Evolutionary conservation across 495 filamentous ascomycete species (phyloP), one percentile per base, ranked within the genome.

Genomic region (Penicillium daleae): DNA sequence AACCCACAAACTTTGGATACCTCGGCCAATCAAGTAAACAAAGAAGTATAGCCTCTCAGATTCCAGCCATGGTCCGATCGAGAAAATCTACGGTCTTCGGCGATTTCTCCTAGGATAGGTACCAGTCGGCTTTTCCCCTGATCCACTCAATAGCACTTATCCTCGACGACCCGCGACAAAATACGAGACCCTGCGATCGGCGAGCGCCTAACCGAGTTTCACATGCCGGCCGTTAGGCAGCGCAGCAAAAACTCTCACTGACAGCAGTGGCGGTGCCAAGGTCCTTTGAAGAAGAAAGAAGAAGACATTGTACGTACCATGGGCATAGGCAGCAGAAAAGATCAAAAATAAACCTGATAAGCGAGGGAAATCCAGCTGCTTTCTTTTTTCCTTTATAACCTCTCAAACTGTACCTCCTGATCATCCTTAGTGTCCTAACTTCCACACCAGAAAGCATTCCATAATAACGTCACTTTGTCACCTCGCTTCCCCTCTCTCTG

Each of bases 191-290:
- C 26, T 29, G 24, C 22, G 46, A 50, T 50, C 46, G 46, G 46
- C 46, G 24, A 12, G 46, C 46, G 46, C 46, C 46, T 50, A 50
- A 29, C 24, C 46, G 46, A 29, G 22, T 50, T 39, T 56, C 53
- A 35, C 53, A 37, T 56, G 53, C 37, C 40, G 46, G 24, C 6
- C 31, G 10, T 56, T 56, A 56, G 53, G 53, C 53, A 56, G 53
- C 53, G 53, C 13, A 9, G 32, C 53, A 35, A 56, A 26, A 21
- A 24, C 52, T 37, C 33, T 56, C 22, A 27, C 27, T 37, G 17
- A 22, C 22, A 48, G 13, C 21, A 27, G 46, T 49, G 22, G 46
- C 24, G 27, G 46, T 26, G 46, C 46, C 22, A 50, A 24, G 46
- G 22, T 27, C 5, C 7, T 24, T 8, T 29, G 15, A 26, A 21